Conservation (phyloP, 257 asterid species). For the Voacanga thouarsii region DNA sequence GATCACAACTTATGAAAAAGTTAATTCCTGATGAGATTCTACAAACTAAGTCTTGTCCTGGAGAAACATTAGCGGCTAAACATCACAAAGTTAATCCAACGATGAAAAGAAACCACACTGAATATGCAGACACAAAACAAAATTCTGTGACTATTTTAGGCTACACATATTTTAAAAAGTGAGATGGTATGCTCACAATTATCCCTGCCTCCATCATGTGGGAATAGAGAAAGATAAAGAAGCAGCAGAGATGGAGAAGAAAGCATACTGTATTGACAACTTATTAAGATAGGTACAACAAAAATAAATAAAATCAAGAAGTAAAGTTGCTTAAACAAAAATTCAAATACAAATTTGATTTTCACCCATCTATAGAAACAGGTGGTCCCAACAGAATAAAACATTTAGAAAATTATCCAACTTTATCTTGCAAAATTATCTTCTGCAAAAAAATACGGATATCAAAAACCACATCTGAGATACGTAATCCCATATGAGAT, state of each 20-base stretch:
- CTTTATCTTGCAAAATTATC: neutral
- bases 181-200: neutral
- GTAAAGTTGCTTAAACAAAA: neutral
- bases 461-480: neutral
- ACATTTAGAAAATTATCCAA: neutral
- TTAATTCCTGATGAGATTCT: neutral
- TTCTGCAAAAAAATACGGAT: neutral
- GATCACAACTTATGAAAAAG: neutral
- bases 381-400: neutral
- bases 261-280: neutral
- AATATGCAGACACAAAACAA: neutral
- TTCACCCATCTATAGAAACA: neutral
- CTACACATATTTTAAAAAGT: neutral
- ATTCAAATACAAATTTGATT: neutral
- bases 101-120: neutral
- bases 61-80: neutral
- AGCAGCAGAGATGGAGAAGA: neutral
- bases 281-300: neutral
- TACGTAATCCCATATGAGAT: too few relatives aligned
- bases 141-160: neutral
- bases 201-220: neutral
- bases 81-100: neutral
- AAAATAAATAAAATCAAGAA: neutral
- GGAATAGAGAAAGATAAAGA: neutral
- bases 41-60: conserved; percentile 4